Conservation (phyloP, 768 basidiomycete species). For the Suillus spraguei region DNA sequence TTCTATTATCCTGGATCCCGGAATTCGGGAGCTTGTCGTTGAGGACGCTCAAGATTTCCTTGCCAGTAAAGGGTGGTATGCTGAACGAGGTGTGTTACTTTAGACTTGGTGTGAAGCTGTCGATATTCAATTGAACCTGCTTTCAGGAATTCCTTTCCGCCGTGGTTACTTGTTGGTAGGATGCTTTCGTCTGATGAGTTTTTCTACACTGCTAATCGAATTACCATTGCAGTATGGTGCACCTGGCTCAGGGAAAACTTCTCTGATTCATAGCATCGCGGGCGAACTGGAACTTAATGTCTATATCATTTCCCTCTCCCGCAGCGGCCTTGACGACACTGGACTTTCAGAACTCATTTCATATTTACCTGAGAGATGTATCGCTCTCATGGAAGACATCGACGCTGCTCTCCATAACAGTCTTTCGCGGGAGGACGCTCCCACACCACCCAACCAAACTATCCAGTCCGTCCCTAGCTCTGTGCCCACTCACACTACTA, state of each 20-base stretch:
- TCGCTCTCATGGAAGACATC: constrained; percentile 84
- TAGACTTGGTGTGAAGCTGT: neutral
- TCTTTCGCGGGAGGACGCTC: constrained; percentile 35
- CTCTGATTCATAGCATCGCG: constrained; percentile 73
- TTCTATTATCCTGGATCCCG: constrained; percentile 73
- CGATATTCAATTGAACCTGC: neutral
- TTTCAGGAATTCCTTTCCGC: constrained; percentile 66
- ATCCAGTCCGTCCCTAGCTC: constrained; percentile 8
- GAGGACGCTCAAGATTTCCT: constrained; percentile 76
- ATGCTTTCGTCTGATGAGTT: constrained; percentile 5
- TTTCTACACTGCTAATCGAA: constrained; percentile 1
- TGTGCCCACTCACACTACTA: constrained; percentile 19
- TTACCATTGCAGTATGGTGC: constrained; percentile 54
- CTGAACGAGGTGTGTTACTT: constrained; percentile 51
- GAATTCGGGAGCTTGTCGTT: constrained; percentile 63
- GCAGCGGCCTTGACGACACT: constrained; percentile 63
- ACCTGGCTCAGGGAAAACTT: constrained; percentile 80
- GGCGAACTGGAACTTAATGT: constrained; percentile 78
- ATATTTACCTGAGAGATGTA: constrained; percentile 67
- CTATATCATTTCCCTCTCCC: constrained; percentile 71
- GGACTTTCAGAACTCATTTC: constrained; percentile 59
- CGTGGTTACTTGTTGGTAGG: constrained; percentile 71
- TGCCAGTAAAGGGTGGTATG: constrained; percentile 69
- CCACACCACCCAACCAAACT: neutral
- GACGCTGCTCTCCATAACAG: constrained; percentile 70